Evolutionary conservation across 345 rosid species (phyloP), one percentile per base, ranked within the genome.

Genomic region (Bruguiera sexangula): DNA sequence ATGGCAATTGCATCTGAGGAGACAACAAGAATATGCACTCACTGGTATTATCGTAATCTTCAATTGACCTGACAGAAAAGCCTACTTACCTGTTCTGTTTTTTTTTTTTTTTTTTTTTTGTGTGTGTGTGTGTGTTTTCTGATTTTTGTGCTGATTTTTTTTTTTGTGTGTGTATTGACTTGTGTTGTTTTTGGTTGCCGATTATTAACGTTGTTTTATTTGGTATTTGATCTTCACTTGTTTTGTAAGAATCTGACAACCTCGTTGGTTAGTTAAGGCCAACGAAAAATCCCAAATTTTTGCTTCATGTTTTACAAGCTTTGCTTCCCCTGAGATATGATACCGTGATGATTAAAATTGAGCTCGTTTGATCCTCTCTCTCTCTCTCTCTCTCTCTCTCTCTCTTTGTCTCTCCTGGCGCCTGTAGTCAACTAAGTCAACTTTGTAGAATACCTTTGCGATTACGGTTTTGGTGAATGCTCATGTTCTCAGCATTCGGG

Each of bases 1-100:
- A 93, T 93, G 98, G 92, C 75, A 63, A 60, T 80, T 60, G 82
- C 81, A 66, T 65, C 88, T 10, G 97, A 85, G 74, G 97, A 86
- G 43, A 69, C 83, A 79, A 85, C 89, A 34, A 82, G 74, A 73
- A 76, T 85, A 13, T 93, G 98, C 86, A 73, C 65, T 78, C 97
- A 93, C 90, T 93, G 98, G 98, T 93, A 83, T 46, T 76, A 57
- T 3, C 50, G 0, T 54, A 11, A 26, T 7, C 15, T 21, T 19
- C 10, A 20, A 22, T 29, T 65, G 63, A 18, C 3, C 20, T n/a
- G 15, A 43, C 1, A 16, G 21, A 26, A 34, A 26, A 34, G 21
- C 51, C 51, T 56, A 16, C 8, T 73, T 62, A 11, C n/a, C 46
- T 19, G 29, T 27, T 27, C 24, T 27, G 29, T 27, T 27, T 54